Conservation (phyloP, 2,329 filamentous ascomycete species). For the Colletotrichum costaricense region DNA sequence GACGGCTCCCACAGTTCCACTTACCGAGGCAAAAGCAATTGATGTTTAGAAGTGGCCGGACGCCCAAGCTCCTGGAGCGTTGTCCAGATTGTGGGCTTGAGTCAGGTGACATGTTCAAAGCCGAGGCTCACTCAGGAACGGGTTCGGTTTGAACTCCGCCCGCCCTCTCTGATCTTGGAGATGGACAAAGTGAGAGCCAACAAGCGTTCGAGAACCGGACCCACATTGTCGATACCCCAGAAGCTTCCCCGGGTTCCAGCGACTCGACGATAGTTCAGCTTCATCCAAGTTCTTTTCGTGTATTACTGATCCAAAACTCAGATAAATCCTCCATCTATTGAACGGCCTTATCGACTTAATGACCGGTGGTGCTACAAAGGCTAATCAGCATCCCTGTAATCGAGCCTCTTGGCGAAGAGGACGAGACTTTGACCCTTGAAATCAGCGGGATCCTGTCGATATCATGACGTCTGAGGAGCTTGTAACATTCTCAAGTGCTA, state of each 20-base stretch:
- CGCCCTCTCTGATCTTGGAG: background rate
- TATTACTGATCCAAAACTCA: background rate
- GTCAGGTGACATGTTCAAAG: slow-evolving; percentile 1
- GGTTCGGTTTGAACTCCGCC: background rate
- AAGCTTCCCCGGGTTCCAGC: slow-evolving; percentile 4
- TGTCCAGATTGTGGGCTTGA: background rate
- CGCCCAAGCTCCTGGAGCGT: no score
- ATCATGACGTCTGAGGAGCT: slow-evolving; percentile 12
- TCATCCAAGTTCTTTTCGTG: background rate
- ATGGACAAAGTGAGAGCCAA: background rate
- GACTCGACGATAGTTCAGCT: background rate
- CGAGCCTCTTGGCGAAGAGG: background rate
- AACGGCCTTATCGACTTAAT: background rate
- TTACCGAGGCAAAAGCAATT: background rate
- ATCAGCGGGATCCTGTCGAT: background rate
- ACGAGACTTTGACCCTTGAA: background rate
- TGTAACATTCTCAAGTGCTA: slow-evolving; percentile 39
- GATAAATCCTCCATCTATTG: background rate
- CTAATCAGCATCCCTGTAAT: background rate
- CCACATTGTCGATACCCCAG: background rate
- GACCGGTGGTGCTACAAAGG: background rate
- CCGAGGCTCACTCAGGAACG: background rate
- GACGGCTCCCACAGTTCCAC: background rate
- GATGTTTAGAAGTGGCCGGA: background rate
- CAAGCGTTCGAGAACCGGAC: background rate